phyloP scores from a whole-genome alignment of 176 grass and related monocot species.

The sorghum (Sorghum bicolor) region DNA sequence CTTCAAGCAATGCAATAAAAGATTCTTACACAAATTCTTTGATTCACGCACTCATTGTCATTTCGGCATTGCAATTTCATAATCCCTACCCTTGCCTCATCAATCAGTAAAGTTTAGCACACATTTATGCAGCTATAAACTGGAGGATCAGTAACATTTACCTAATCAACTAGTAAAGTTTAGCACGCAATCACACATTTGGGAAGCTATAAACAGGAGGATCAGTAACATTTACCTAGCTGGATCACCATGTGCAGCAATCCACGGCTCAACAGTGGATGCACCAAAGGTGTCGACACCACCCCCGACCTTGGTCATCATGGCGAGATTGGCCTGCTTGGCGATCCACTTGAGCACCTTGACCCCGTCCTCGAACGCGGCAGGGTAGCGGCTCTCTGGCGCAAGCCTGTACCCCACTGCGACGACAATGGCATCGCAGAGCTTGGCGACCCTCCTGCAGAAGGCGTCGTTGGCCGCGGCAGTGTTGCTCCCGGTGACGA shows the following conservation, averaged over 20 bases:
- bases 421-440: constrained; percentile 68
- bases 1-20: not conserved
- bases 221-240: constrained; percentile 48
- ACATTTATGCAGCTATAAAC: not conserved
- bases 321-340: constrained; percentile 79
- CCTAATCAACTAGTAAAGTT: constrained; percentile 11
- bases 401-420: constrained; percentile 78
- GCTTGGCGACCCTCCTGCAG: constrained; percentile 84
- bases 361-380: constrained; percentile 83
- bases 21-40: not conserved
- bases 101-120: not conserved
- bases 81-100: not conserved
- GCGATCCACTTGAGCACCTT: constrained; percentile 82
- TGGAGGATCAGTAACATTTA: not conserved
- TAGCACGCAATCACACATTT: not conserved
- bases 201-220: not conserved
- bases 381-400: constrained; percentile 78
- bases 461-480: constrained; percentile 75
- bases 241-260: constrained; percentile 79
- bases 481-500: constrained; percentile 70
- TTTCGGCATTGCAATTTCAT: not conserved
- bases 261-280: constrained; percentile 82
- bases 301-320: constrained; percentile 44
- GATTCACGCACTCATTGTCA: not conserved
- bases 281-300: constrained; percentile 70